Conservation (phyloP, 2,329 filamentous ascomycete species). For the Aspergillus tanneri region DNA sequence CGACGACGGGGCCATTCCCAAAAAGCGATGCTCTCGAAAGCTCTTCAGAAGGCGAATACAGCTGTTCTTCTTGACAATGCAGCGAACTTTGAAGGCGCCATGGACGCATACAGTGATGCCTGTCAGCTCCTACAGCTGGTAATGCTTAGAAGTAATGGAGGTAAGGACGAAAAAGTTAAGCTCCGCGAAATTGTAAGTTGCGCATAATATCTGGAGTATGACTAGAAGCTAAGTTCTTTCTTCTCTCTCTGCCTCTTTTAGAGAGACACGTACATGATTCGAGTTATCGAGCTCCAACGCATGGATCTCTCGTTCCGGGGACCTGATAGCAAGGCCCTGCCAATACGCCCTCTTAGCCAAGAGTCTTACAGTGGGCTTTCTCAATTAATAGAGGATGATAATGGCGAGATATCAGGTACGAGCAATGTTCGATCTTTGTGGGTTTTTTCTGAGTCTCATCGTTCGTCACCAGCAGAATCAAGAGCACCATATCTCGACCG, state of each 20-base stretch:
- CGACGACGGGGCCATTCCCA: constrained; percentile 63
- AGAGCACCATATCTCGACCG: constrained; percentile 28
- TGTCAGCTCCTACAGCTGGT: constrained; percentile 86
- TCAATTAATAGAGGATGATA: constrained; percentile 36
- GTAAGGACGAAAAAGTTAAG: constrained; percentile 79
- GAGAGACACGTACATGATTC: constrained; percentile 85
- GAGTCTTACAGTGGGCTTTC: constrained; percentile 49
- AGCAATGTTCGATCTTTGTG: constrained; percentile 56
- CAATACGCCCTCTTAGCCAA: constrained; percentile 65
- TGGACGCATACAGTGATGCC: constrained; percentile 87
- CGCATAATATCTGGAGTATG: background rate
- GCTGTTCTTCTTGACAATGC: constrained; percentile 95
- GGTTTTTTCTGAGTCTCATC: constrained; percentile 41
- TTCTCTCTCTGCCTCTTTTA: no score
- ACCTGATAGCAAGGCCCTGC: constrained; percentile 70
- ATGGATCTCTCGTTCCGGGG: constrained; percentile 56
- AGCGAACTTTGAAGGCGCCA: constrained; percentile 87
- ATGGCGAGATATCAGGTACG: constrained; percentile 44
- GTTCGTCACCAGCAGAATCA: constrained; percentile 25
- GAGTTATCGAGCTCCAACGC: constrained; percentile 81
- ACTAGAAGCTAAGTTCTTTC: constrained; percentile 14
- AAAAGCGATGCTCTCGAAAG: constrained; percentile 95
- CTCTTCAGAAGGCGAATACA: constrained; percentile 90
- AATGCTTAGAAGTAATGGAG: constrained; percentile 75
- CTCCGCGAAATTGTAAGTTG: constrained; percentile 84